Percentiles rank a stretch among this genome's conserved stretches.
Conservation (phyloP, 345 rosid genomes). For the Syzygium aromaticum region DNA sequence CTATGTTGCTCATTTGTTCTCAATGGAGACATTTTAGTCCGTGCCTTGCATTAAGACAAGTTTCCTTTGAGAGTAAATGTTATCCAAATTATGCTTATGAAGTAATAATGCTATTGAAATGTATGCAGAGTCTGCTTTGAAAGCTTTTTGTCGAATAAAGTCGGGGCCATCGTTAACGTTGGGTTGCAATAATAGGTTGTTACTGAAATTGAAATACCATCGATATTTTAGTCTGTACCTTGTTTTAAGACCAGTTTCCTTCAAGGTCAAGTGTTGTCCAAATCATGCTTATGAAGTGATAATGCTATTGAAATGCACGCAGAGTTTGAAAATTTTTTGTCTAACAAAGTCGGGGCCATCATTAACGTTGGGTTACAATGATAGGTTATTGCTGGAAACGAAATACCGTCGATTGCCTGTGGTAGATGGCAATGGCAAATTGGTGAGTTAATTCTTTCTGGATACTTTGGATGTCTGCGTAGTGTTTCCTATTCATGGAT, state of each 20-base stretch:
- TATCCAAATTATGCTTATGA: too few relatives aligned
- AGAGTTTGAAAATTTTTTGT: neutral
- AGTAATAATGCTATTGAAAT: too few relatives aligned
- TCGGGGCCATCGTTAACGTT: too few relatives aligned
- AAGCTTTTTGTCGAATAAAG: too few relatives aligned
- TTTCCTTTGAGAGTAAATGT: too few relatives aligned
- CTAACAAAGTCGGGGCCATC: neutral
- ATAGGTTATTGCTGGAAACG: constrained; percentile 84
- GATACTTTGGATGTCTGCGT: neutral
- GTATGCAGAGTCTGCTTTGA: too few relatives aligned
- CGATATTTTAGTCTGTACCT: neutral
- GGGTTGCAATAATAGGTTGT: too few relatives aligned
- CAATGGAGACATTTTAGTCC: neutral
- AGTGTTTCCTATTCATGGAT: neutral
- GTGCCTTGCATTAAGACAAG: too few relatives aligned
- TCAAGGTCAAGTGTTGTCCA: neutral
- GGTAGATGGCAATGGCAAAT: constrained; percentile 60
- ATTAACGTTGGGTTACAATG: neutral
- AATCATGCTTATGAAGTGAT: neutral
- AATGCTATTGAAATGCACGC: neutral
- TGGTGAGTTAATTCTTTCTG: constrained; percentile 35
- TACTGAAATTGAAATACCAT: too few relatives aligned
- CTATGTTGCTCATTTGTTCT: neutral
- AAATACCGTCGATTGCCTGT: constrained; percentile 84
- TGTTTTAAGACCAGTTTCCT: neutral